A percentile compares a stretch with the other conserved stretches of the same genome.
Conservation (phyloP, 768 basidiomycete genomes). For the Candolleomyces efflorescens region DNA sequence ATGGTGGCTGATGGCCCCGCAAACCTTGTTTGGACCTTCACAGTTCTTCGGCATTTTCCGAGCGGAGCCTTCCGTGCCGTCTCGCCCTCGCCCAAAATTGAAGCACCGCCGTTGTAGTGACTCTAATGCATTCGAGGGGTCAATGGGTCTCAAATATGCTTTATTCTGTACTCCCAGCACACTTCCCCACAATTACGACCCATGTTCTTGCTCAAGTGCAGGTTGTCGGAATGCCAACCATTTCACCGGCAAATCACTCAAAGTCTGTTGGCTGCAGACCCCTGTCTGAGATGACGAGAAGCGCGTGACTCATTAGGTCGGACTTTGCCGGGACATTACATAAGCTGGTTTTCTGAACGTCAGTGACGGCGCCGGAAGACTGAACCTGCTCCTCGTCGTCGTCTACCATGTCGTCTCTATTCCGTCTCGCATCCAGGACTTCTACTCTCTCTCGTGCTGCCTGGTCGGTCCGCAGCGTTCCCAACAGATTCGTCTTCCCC, state of each 20-base stretch:
- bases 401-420: slow-evolving; percentile 53
- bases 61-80: not conserved
- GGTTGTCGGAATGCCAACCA: too few species aligned
- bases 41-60: slow-evolving; percentile 40
- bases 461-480: slow-evolving; percentile 29
- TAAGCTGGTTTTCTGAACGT: not conserved
- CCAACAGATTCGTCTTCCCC: slow-evolving; percentile 30
- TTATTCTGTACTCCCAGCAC: too few species aligned
- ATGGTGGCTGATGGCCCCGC: slow-evolving; percentile 37
- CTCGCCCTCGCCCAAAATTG: not conserved
- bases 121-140: not conserved
- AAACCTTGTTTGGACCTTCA: slow-evolving; percentile 45
- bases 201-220: too few species aligned
- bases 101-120: too few species aligned
- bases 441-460: slow-evolving; percentile 38
- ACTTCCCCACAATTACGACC: too few species aligned
- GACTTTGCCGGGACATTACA: slow-evolving; percentile 5
- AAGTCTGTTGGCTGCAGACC: not conserved
- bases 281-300: not conserved
- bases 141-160: too few species aligned
- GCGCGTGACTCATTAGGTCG: not conserved
- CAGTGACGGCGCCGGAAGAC: slow-evolving; percentile 1
- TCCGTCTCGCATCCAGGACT: slow-evolving; percentile 46
- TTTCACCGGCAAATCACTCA: not conserved
- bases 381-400: slow-evolving; percentile 6